Evolutionary conservation across 495 filamentous ascomycete species (phyloP), one percentile per base, ranked within the genome.

Genomic region (Annulohypoxylon stygium): DNA sequence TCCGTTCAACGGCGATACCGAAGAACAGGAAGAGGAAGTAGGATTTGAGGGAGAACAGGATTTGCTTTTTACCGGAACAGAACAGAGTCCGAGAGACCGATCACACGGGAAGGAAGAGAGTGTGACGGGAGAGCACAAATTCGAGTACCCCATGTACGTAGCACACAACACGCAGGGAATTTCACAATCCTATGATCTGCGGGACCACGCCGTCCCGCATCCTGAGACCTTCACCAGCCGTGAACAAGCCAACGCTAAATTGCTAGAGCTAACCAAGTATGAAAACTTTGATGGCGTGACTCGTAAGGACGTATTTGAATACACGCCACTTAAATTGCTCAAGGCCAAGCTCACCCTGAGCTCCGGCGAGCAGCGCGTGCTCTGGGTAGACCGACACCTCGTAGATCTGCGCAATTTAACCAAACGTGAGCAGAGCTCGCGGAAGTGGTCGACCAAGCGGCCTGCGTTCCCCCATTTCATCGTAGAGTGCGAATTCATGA

Each of bases 401-500:
- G 62, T 66, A 16, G n/a, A 69, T 16, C 12, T 74, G 16, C 9
- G 26, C 0, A 37, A 61, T 37, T 37, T 73, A 0, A 73, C 43
- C 3, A 53, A 65, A 6, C 55, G 25, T 2, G 4, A 66, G 55
- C 61, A 41, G n/a, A 9, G 11, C 1, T 34, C 60, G 4, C 65
- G 62, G 66, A 66, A 66, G 16, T 69, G 71, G 71, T 61, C 71
- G 12, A 33, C 20, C 1, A 37, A 20, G 11, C 36, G 70, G 20
- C 71, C 65, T 0, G 65, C 47, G 14, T 37, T 70, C 6, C 61
- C 66, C 0, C 61, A 61, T 18, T 74, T 62, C 20, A 62, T 74
- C 55, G 71, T 74, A 50, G 66, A 69, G 34, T 73, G 70, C 54
- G 70, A 73, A 23, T 69, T 70, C 48, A 50, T 66, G 48, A 70